Evolutionary conservation across 1,139 yeast genomes (phyloP), one percentile per base, ranked within the genome.

Genomic region (Eremothecium cymbalariae): DNA sequence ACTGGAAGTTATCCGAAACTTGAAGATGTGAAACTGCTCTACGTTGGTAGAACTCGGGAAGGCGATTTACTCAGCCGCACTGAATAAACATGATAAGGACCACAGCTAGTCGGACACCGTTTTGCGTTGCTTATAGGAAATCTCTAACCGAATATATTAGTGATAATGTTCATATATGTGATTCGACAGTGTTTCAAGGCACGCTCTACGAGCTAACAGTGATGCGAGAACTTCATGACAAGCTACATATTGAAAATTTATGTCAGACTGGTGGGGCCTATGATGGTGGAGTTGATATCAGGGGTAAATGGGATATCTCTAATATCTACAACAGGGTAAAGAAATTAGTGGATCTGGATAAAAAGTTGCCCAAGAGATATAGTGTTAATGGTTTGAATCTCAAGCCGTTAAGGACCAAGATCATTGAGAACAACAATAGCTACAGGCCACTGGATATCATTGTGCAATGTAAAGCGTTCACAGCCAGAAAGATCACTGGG

Each of bases 231-330:
- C 57, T 79, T 2, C 57, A 63, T 35, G 38, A 57, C 2, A 53
- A 62, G 31, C 56, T 77, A 18, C 48, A 62, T 15, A 65, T 76
- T 43, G 40, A 50, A 3, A 39, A 59, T 4, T 37, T 67, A 17
- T 40, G 50, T 4, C 66, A 64, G 37, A 64, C 68, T 37, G 94
- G 94, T 2, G 90, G 93, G 0, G 64, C 83, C 0, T 71, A 72
- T 41, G 94, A 83, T 50, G 70, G 72, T 33, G 94, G 94, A 0
- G 66, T 81, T 4, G 94, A 83, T 53, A 61, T 82, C 1, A 59
- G 67, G 9, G 84, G 83, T 0, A 60, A 61, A 30, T 77, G 85
- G 85, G 64, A 73, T 38, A 50, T 77, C 13, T 25, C 31, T 11
- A 28, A 33, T 12, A 37, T 57, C 38, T 35, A 47, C 49, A 6